Conservation (phyloP, 352 stramenopile genomes). For the Peronosclerospora sorghi region DNA sequence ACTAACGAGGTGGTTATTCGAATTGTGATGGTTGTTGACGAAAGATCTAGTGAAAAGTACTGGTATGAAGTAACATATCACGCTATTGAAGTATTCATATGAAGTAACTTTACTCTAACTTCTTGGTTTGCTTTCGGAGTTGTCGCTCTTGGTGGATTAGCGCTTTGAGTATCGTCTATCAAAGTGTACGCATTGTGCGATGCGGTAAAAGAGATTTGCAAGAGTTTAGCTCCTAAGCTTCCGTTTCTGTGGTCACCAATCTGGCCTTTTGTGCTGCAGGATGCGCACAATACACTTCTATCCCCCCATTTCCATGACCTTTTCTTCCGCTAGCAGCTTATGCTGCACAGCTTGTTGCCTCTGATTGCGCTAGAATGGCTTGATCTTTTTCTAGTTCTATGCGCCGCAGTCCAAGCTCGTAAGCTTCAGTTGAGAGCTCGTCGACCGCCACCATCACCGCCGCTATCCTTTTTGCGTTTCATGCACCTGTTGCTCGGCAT, state of each 20-base stretch:
- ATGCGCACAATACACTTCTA: slow-evolving; percentile 45
- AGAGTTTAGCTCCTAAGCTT: slow-evolving; percentile 15
- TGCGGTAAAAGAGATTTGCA: background rate
- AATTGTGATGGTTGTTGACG: slow-evolving; percentile 12
- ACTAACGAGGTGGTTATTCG: slow-evolving; percentile 5
- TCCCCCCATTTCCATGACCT: slow-evolving; percentile 51
- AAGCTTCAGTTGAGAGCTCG: slow-evolving; percentile 40
- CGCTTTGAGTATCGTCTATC: slow-evolving; percentile 37
- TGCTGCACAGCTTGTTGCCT: slow-evolving; percentile 38
- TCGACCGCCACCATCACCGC: slow-evolving; percentile 30
- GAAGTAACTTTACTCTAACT: slow-evolving; percentile 8
- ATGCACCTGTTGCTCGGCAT: slow-evolving; percentile 26
- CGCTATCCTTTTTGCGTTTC: slow-evolving; percentile 26
- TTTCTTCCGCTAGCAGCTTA: slow-evolving; percentile 46
- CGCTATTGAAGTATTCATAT: slow-evolving; percentile 12
- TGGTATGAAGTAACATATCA: slow-evolving; percentile 16
- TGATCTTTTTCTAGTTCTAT: slow-evolving; percentile 57
- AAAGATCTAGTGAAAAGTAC: slow-evolving; percentile 25
- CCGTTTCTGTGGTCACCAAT: slow-evolving; percentile 35
- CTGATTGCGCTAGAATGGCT: slow-evolving; percentile 30
- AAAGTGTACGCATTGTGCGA: too few species aligned
- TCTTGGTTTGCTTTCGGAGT: slow-evolving; percentile 35
- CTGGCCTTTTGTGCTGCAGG: slow-evolving; percentile 41
- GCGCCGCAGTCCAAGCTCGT: slow-evolving; percentile 33
- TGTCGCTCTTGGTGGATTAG: slow-evolving; percentile 43